Evolutionary conservation across 306 rosid genomes (phyloP).

Genomic region (Lotus japonicus): DNA sequence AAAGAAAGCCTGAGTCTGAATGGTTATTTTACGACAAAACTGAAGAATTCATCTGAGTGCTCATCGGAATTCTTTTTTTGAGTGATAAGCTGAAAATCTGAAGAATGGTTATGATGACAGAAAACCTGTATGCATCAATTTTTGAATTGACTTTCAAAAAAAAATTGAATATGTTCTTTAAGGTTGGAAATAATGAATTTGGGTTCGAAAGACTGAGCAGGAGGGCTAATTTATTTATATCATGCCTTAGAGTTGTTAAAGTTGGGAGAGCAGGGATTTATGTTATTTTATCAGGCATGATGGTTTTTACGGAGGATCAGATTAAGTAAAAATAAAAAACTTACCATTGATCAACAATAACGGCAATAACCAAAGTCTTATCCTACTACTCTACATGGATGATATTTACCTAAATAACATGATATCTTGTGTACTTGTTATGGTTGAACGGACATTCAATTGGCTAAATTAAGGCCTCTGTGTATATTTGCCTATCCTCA

Average conservation of each 20-base stretch:
- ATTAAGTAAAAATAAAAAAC: too few relatives aligned
- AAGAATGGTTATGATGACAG: background rate
- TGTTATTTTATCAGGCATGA: too few relatives aligned
- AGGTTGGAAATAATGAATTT: constrained; percentile 1
- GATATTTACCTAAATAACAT: background rate
- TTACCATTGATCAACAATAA: too few relatives aligned
- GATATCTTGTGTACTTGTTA: background rate
- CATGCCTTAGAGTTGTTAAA: background rate
- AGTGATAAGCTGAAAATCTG: background rate
- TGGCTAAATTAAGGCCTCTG: background rate
- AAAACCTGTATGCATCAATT: background rate
- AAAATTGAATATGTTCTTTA: background rate
- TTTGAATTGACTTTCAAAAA: too few relatives aligned
- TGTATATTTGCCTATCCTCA: background rate
- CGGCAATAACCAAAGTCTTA: too few relatives aligned
- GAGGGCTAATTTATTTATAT: background rate
- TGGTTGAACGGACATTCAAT: background rate
- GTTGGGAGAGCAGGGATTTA: too few relatives aligned
- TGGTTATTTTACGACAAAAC: background rate
- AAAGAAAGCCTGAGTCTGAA: background rate
- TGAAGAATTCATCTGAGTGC: background rate
- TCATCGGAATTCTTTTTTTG: background rate
- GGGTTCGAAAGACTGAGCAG: background rate
- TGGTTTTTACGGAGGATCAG: too few relatives aligned
- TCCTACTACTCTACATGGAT: too few relatives aligned